These are phyloP conservation scores for Amauroascus verrucosus DNA, from an alignment of 2,329 filamentous ascomycete species.

Conservation along the genomic window DNA sequence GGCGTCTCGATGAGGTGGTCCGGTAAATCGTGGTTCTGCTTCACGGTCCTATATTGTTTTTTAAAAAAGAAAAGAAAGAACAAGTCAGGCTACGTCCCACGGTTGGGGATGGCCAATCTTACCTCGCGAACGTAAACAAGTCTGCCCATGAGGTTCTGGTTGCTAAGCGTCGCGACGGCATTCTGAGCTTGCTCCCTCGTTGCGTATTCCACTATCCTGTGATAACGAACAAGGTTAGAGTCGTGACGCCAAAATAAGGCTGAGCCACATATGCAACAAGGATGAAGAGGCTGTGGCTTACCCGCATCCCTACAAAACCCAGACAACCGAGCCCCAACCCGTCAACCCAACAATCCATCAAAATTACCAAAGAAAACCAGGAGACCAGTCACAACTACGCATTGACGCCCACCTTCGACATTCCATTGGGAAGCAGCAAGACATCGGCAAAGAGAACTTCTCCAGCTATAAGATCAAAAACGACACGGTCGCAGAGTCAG, in stretches of 20 bases:
- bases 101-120: constrained; percentile 21
- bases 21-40: constrained; percentile 91
- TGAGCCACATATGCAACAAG: neutral
- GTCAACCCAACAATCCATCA: constrained; percentile 98
- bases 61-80: neutral
- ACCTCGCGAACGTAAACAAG: constrained; percentile 98
- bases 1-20: constrained; percentile 58
- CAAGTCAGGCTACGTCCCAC: neutral
- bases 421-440: constrained; percentile 98
- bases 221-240: constrained; percentile 10
- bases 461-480: constrained; percentile 57
- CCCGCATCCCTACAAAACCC: constrained; percentile 99
- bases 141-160: constrained; percentile 96
- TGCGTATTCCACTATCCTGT: constrained; percentile 99
- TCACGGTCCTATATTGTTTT: constrained; percentile 77
- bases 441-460: constrained; percentile 99
- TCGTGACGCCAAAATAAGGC: neutral
- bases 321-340: constrained; percentile 85
- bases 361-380: constrained; percentile 49
- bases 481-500: constrained; percentile 28
- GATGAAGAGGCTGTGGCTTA: constrained; percentile 47
- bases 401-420: constrained; percentile 99
- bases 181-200: constrained; percentile 98
- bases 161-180: constrained; percentile 94
- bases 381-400: constrained; percentile 78